Evolutionary conservation across 2,329 filamentous ascomycete species (phyloP), one percentile per base, ranked within the genome.

Genomic region (Aspergillus sp.): DNA sequence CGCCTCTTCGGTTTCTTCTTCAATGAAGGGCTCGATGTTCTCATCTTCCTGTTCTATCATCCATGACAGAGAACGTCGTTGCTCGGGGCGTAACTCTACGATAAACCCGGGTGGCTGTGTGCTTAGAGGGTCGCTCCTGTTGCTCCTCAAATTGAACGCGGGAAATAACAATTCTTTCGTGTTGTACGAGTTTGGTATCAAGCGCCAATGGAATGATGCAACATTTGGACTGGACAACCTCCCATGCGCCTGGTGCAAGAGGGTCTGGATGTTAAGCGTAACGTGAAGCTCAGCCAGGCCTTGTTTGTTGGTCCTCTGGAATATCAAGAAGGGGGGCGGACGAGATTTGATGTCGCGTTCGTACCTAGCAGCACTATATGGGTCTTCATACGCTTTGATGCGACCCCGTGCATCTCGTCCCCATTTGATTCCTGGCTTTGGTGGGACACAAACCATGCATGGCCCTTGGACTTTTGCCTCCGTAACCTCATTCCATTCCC

Each of bases 1-100:
- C 3, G 78, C 79, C 66, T 89, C 87, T 58, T 86, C 84, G 0
- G 82, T 70, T 63, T 86, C 85, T 61, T 82, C 76, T 57, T 86
- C 77, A 1, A 72, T 58, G 59, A 86, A 87, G 0, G 68, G 60
- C 1, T 56, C 48, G 6, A 69, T 68, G 3, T 68, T 57, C 11
- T 73, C 68, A 1, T 66, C 59, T 65, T 89, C 87, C 67, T 86
- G 83, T 0, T 62, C 17, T 9, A 76, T 66, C 84, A 87, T 88
- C 87, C 87, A 90, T 0, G 70, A 62, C 2, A 90, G 69, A 2
- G 82, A 84, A 17, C 77, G 75, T 5, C 78, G 67, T 60, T 90
- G 87, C 33, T 84, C 81, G 0, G 73, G 70, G 6, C 80, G 79
- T 2, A 88, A 70, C 61, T 57, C n/a, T 47, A 52, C 52, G 59